Evolutionary conservation across 176 grass and related monocot species (phyloP), one percentile per base, ranked within the genome.

Genomic region (Dactylis glomerata): DNA sequence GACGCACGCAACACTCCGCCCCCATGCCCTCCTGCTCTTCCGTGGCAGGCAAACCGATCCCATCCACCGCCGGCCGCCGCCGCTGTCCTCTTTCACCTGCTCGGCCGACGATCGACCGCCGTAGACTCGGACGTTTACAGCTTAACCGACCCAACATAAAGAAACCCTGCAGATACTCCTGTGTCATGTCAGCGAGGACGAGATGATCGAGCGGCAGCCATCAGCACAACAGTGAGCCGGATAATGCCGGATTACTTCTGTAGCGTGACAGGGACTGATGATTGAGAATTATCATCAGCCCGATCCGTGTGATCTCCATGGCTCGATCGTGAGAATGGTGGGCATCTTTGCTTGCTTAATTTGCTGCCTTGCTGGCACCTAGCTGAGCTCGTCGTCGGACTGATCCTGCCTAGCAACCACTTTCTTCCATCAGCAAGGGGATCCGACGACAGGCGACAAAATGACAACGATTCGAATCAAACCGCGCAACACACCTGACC

Each of bases 401-500:
- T 22, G 17, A n/a, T n/a, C n/a, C n/a, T n/a, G 34, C 34, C 4
- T 3, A 2, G 37, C 37, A 71, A 44, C 67, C 20, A 13, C 36
- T 70, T 24, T 0, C 36, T 70, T 24, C 0, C 0, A 70, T 42
- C 37, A 11, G 62, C 15, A 23, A 57, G 15, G 20, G 5, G 3
- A 4, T 9, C 66, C 37, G 68, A 73, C 69, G 47, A n/a, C n/a
- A n/a, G n/a, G 69, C 6, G 41, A 17, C 69, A 73, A 73, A 10
- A 73, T 19, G 69, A 3, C 69, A 73, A 47, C 14, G 23, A 5
- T 73, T 73, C 69, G 8, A 73, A 47, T 73, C 69, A 27, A 27
- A 10, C 24, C 69, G 13, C 69, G 69, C 69, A 73, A 73, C 69
- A 73, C 69, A 9, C 69, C 69, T 73, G 41, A 47, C 69, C 41